Evolutionary conservation across 192 early-diverging fungal genomes (phyloP).

Genomic region (Coemansia aciculifera): DNA sequence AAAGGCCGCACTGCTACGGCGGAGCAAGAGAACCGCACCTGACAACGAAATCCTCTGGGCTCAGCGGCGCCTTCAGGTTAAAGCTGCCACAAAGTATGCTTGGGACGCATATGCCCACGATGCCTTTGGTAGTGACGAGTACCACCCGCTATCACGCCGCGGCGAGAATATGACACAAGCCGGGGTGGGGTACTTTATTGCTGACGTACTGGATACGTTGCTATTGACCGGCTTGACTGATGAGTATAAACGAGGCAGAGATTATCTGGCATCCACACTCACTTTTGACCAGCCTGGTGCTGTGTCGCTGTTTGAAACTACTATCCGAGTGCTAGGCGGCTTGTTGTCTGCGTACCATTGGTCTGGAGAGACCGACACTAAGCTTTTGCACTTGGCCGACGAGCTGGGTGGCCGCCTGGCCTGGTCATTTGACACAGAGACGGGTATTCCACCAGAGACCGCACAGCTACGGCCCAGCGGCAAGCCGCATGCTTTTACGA

Average conservation of each 20-base stretch:
- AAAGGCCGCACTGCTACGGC: slow-evolving; percentile 13
- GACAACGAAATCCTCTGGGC: slow-evolving; percentile 33
- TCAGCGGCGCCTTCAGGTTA: slow-evolving; percentile 59
- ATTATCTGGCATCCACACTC: slow-evolving; percentile 65
- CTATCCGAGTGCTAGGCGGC: slow-evolving; percentile 83
- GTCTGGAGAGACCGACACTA: slow-evolving; percentile 53
- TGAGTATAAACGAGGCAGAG: slow-evolving; percentile 70
- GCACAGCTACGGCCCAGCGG: slow-evolving; percentile 27
- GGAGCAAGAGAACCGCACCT: not conserved
- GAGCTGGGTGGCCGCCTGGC: slow-evolving; percentile 74
- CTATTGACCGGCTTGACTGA: slow-evolving; percentile 71
- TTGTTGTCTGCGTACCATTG: slow-evolving; percentile 75
- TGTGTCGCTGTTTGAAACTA: slow-evolving; percentile 83
- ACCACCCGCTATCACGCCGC: slow-evolving; percentile 67
- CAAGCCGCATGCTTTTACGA: slow-evolving; percentile 16
- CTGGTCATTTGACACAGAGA: slow-evolving; percentile 57
- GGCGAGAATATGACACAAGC: slow-evolving; percentile 64
- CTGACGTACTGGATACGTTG: slow-evolving; percentile 88
- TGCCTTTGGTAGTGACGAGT: slow-evolving; percentile 86
- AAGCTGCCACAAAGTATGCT: slow-evolving; percentile 69
- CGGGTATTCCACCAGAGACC: slow-evolving; percentile 46
- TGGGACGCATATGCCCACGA: slow-evolving; percentile 79
- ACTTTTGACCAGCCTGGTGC: slow-evolving; percentile 62
- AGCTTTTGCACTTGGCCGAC: slow-evolving; percentile 69
- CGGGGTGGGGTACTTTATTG: slow-evolving; percentile 78